Base-by-base conservation (phyloP, 129 eudicot genomes). In the Rutidosis leptorrhynchoides region DNA sequence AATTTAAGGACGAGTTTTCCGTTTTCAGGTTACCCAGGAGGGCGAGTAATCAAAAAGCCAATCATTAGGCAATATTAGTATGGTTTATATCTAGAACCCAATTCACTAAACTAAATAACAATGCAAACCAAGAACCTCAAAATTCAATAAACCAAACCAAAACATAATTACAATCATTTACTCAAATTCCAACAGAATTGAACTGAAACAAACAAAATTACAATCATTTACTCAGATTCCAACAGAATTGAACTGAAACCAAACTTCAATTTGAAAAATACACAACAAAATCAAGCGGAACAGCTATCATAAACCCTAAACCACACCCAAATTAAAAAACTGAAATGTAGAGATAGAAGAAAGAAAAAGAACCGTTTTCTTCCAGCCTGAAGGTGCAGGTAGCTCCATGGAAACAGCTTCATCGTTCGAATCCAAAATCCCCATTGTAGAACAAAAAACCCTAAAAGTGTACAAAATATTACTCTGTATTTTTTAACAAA, bases 311-410 rank as follows among this genome's bases (percentile, higher is more conserved):
- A 52, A 52, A 32, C 43, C 37, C 12, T 15, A 25, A 32, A 32
- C 8, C 43, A 16, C 15, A 3, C 16, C 43, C 46, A 27, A 26
- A 16, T 23, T 24, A 7, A 24, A 11, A n/a, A 24, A 24, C 26
- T 71, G 33, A 45, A 27, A 48, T 28, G 71, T 59, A 75, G 63
- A 75, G 65, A 55, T 42, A 64, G 10, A 69, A 57, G 69, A 60
- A 37, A 66, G 70, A 74, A 33, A 72, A 68, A 10, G 3, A 76
- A 87, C 95, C 90, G 24, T 78, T 59, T 87, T 87, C 45, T 76
- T 74, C 95, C 95, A 81, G 21, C 87, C 90, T 37, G 82, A 7
- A 81, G 95, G 95, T 63, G 95, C 90, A 64, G 85, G 85, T 52
- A 87, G 90, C 71, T 87, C 90, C 83, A 87, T 5, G 29, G 85